Base-by-base conservation (phyloP, 1,284 basidiomycete species). In the Moesziomyces parantarcticus region DNA sequence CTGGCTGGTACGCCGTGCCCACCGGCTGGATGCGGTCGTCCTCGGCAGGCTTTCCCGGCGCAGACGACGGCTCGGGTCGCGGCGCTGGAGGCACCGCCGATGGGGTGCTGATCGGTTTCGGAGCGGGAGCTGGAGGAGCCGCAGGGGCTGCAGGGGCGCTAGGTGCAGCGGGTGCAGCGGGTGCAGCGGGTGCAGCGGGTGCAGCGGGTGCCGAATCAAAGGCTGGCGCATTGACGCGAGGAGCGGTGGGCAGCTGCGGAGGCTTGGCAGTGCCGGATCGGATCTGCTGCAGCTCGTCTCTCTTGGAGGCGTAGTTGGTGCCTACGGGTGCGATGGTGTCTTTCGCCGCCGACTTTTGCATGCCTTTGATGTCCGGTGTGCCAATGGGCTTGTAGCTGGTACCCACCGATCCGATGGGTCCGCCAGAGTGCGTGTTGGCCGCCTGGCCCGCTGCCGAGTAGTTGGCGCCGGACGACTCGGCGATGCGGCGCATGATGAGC, bases 391-490 rank as follows among this genome's bases (percentile, higher is more conserved):
- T 76, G 67, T 83, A 79, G 39, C 63, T 63, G 22, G 75, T 67
- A 21, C 80, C 80, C 6, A 80, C 81, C 7, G 77, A 58, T 5
- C 68, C 61, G 54, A 83, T 83, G 23, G 77, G 78, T 7, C 77
- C 79, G 5, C 73, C 73, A 16, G 47, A 48, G 7, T 79, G 77
- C 14, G 81, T 82, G 61, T 81, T 82, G 18, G 82, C 79, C 3
- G 79, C 67, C 16, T 75, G 68, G 10, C 78, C 79, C 2, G 75
- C 79, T 4, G 77, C 86, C 11, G 91, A 90, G 85, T 98, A 99
- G 83, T 90, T 95, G 0, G 93, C 90, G n/a, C 96, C 96, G 6
- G 92, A 94, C 14, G 94, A 92, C 40, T 92, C 92, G 84, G 92
- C 91, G 23, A 99, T 90, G 47, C 92, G 90, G 63, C 90, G 90